A percentile compares a stretch with the other conserved stretches of the same genome.
Conservation (phyloP, 495 filamentous ascomycete species). For the Penicillium soppii region DNA sequence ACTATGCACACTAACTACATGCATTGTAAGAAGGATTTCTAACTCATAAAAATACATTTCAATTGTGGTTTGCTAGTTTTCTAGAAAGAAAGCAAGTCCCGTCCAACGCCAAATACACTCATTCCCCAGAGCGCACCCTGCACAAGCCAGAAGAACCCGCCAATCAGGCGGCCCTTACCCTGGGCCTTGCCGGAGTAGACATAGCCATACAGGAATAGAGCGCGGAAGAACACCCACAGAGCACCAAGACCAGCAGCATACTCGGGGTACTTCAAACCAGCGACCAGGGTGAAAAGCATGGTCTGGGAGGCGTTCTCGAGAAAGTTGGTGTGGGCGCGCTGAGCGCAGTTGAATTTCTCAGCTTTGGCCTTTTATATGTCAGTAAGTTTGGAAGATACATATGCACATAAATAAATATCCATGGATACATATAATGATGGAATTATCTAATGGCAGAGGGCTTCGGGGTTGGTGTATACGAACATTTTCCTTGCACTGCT, state of each 20-base stretch:
- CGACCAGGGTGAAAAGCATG: constrained; percentile 56
- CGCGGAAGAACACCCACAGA: constrained; percentile 55
- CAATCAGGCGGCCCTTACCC: constrained; percentile 47
- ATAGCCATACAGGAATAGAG: constrained; percentile 63
- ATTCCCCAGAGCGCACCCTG: constrained; percentile 48
- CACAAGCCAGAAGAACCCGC: constrained; percentile 36
- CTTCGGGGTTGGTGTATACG: neutral
- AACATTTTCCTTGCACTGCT: constrained; percentile 55
- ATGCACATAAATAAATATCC: neutral
- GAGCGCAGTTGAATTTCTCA: constrained; percentile 63
- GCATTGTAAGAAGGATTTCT: no score
- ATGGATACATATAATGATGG: neutral
- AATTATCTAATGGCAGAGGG: neutral
- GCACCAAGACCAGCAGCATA: constrained; percentile 50
- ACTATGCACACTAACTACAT: no score
- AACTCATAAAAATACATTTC: constrained; percentile 4
- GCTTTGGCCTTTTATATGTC: constrained; percentile 42
- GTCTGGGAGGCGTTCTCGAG: constrained; percentile 62
- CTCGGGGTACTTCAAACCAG: constrained; percentile 58
- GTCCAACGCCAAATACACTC: constrained; percentile 42
- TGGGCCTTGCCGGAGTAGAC: constrained; percentile 42
- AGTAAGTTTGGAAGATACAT: neutral
- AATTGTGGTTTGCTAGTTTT: no score
- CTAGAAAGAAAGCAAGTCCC: constrained; percentile 29
- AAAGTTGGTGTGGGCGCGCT: constrained; percentile 72